Conservation (phyloP, 805 yeast species). For the Geotrichum ghanense region DNA sequence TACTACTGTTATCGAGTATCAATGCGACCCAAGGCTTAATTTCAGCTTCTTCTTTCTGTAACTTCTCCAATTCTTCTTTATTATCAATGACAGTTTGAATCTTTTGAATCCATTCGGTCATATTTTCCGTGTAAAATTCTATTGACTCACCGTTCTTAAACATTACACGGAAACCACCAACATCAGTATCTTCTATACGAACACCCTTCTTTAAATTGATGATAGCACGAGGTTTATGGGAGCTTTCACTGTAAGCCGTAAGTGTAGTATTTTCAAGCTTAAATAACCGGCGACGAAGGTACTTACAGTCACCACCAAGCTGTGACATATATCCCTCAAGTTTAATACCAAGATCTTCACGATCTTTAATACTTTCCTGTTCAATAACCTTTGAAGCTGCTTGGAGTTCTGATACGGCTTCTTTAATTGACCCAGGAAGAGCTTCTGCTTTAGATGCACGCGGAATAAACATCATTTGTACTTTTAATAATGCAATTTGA, state of each 20-base stretch:
- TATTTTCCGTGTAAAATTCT: conserved; percentile 74
- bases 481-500: conserved; percentile 51
- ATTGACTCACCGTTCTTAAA: conserved; percentile 76
- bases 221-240: conserved; percentile 51
- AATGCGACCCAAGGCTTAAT: background rate
- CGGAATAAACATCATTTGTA: conserved; percentile 49
- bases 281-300: conserved; percentile 65
- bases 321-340: conserved; percentile 70
- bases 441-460: conserved; percentile 54
- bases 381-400: conserved; percentile 8
- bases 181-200: conserved; percentile 18
- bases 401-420: background rate
- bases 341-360: conserved; percentile 40
- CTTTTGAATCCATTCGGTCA: conserved; percentile 12
- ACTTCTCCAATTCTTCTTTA: background rate
- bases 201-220: conserved; percentile 37
- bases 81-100: background rate
- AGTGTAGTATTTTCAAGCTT: conserved; percentile 60
- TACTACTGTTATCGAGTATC: background rate
- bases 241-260: conserved; percentile 63
- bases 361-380: conserved; percentile 42
- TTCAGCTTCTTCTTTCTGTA: background rate
- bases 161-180: conserved; percentile 57
- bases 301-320: conserved; percentile 81
- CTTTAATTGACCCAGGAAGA: conserved; percentile 11